phyloP scores from a whole-genome alignment of 495 filamentous ascomycete species.

The Neurospora sp. region DNA sequence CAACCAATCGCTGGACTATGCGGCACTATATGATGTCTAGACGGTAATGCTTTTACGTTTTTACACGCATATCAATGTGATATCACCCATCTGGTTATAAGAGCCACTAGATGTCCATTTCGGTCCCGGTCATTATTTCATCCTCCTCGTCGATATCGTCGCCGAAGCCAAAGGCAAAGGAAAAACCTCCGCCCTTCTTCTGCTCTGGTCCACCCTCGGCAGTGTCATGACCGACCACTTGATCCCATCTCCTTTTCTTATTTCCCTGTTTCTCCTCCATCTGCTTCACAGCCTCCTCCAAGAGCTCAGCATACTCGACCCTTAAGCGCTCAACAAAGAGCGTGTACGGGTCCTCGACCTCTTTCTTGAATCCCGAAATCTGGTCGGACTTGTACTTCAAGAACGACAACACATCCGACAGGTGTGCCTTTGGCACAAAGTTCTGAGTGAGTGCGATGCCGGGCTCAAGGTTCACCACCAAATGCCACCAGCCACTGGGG shows the following conservation, averaged over 20 bases:
- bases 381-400: constrained; percentile 73
- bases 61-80: background rate
- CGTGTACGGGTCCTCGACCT: constrained; percentile 62
- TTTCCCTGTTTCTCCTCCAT: constrained; percentile 49
- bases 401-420: constrained; percentile 70
- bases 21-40: background rate
- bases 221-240: constrained; percentile 46
- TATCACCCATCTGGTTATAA: background rate
- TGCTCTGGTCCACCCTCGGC: constrained; percentile 23
- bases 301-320: constrained; percentile 50
- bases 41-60: background rate
- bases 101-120: background rate
- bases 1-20: background rate
- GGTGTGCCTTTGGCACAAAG: constrained; percentile 73
- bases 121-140: constrained; percentile 15
- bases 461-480: constrained; percentile 79
- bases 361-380: constrained; percentile 72
- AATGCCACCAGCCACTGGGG: constrained; percentile 90
- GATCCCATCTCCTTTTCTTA: constrained; percentile 82
- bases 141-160: constrained; percentile 40
- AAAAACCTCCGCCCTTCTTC: constrained; percentile 52
- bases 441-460: constrained; percentile 93
- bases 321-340: constrained; percentile 65
- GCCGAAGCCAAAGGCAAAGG: constrained; percentile 68
- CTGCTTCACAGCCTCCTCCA: constrained; percentile 53